Evolutionary conservation across 805 yeast species (phyloP).

Genomic region (Ogataea zsoltii): DNA sequence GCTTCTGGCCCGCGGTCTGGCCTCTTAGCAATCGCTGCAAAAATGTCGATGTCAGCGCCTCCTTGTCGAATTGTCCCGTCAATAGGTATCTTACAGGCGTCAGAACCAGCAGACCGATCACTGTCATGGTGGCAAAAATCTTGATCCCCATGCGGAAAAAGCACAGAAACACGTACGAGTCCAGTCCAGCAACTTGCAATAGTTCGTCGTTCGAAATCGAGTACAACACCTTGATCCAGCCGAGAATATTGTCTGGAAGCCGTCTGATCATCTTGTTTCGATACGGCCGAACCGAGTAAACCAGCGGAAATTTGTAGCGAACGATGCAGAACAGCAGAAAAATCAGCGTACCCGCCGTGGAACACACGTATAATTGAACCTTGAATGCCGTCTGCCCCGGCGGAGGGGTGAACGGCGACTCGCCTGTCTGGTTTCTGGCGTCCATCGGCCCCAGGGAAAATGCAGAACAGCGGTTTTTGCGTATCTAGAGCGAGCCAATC

Average conservation of each 20-base stretch:
- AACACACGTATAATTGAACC: conserved; percentile 53
- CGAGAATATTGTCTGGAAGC: conserved; percentile 49
- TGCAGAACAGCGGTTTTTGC: not conserved
- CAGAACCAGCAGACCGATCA: conserved; percentile 48
- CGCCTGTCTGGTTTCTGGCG: conserved; percentile 21
- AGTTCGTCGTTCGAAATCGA: conserved; percentile 51
- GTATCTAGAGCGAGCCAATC: no score
- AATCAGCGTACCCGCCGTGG: conserved; percentile 45
- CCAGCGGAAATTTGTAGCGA: conserved; percentile 55
- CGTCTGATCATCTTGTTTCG: conserved; percentile 44
- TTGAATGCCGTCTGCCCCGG: conserved; percentile 53
- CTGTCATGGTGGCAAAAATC: conserved; percentile 42
- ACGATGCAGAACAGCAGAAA: conserved; percentile 51
- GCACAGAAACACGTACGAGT: conserved; percentile 58
- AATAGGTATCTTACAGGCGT: conserved; percentile 54
- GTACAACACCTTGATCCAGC: conserved; percentile 53
- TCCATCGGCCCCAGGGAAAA: not conserved
- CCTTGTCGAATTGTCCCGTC: conserved; percentile 49
- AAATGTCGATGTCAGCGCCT: conserved; percentile 12
- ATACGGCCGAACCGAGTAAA: conserved; percentile 56
- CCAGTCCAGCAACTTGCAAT: conserved; percentile 57
- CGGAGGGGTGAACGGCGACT: conserved; percentile 45
- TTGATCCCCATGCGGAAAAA: conserved; percentile 58
- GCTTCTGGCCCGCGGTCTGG: conserved; percentile 18
- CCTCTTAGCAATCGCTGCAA: conserved; percentile 10